These are phyloP conservation scores for Xylariales sp. DNA, from an alignment of 2,329 filamentous ascomycete species.

Conservation along the genomic window DNA sequence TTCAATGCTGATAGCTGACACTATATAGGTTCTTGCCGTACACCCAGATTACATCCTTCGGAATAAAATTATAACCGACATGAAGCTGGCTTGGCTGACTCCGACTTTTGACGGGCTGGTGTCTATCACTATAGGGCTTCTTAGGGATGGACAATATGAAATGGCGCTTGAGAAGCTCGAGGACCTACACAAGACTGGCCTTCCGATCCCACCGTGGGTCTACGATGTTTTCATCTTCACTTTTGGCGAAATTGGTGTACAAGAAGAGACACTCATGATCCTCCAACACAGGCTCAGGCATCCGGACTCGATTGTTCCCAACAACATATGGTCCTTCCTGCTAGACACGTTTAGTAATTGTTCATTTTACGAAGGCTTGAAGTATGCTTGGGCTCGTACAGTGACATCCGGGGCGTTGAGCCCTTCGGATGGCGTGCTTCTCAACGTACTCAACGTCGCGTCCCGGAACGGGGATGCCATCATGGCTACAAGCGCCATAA, in stretches of 20 bases:
- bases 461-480: constrained; percentile 61
- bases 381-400: constrained; percentile 65
- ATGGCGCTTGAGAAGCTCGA: constrained; percentile 69
- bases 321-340: constrained; percentile 62
- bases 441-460: constrained; percentile 68
- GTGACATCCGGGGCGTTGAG: constrained; percentile 54
- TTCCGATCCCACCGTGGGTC: constrained; percentile 64
- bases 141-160: constrained; percentile 81
- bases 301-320: constrained; percentile 35
- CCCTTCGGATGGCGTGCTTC: constrained; percentile 60
- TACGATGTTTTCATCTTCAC: constrained; percentile 72
- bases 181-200: constrained; percentile 53
- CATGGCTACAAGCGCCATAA: constrained; percentile 68
- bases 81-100: constrained; percentile 68
- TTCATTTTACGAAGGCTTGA: constrained; percentile 59
- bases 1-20: constrained; percentile 3
- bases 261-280: constrained; percentile 71
- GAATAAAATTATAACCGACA: constrained; percentile 64
- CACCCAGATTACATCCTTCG: constrained; percentile 83
- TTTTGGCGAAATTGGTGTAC: constrained; percentile 65
- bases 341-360: constrained; percentile 69
- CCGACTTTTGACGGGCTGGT: constrained; percentile 59
- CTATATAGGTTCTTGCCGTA: constrained; percentile 60
- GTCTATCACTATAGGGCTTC: constrained; percentile 65
- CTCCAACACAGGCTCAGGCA: constrained; percentile 52